Conservation (phyloP, 1,284 basidiomycete genomes). For the Porodaedalea pini region DNA sequence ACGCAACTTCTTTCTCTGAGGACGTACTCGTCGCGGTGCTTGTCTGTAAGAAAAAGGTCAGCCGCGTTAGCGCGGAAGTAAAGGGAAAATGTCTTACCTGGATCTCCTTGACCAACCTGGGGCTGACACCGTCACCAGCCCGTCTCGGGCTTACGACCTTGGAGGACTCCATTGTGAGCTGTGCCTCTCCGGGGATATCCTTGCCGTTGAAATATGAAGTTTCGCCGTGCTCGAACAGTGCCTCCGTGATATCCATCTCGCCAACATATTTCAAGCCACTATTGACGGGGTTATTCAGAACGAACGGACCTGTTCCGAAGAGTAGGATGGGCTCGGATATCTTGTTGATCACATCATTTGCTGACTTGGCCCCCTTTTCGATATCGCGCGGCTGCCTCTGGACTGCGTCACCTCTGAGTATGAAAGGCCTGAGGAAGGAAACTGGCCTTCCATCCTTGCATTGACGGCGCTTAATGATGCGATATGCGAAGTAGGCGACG, state of each 20-base stretch:
- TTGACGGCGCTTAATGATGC: not conserved
- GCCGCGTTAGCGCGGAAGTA: too few species aligned
- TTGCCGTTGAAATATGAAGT: not conserved
- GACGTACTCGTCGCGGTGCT: too few species aligned
- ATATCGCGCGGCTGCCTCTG: not conserved
- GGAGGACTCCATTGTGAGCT: not conserved
- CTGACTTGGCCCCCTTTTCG: not conserved
- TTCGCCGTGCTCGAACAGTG: not conserved
- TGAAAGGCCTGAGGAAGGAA: not conserved
- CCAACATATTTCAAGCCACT: not conserved
- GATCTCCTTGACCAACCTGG: too few species aligned
- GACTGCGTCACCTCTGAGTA: not conserved
- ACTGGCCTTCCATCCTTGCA: not conserved
- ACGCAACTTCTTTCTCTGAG: too few species aligned
- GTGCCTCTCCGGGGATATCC: not conserved
- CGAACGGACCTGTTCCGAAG: not conserved
- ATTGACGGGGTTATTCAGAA: not conserved
- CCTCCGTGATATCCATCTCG: not conserved
- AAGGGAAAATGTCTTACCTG: too few species aligned
- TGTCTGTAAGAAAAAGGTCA: too few species aligned
- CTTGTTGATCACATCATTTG: not conserved
- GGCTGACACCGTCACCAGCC: not conserved
- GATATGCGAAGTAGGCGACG: not conserved
- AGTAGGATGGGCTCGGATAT: slow-evolving; percentile 1
- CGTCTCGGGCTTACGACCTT: not conserved